A percentile compares a stretch with the other conserved stretches of the same genome.
These are phyloP conservation scores for Lachancea meyersii DNA, from an alignment of 805 yeast species.

Conservation along the genomic window DNA sequence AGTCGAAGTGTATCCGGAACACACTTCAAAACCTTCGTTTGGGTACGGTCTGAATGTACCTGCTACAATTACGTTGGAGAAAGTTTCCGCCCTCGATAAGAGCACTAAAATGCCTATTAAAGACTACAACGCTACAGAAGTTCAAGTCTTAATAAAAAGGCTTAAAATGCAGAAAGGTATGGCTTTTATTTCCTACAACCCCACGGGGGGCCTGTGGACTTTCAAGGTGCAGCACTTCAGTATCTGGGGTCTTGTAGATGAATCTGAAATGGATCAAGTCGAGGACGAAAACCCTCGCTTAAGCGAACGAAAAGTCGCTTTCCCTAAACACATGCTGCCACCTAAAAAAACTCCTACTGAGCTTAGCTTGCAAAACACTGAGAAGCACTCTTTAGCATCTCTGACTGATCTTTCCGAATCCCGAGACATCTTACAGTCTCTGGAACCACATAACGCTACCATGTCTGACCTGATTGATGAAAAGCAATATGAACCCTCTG, in stretches of 20 bases:
- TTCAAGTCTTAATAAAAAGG: slow-evolving; percentile 43
- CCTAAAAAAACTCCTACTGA: neutral
- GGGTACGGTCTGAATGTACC: slow-evolving; percentile 74
- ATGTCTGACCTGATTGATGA: slow-evolving; percentile 44
- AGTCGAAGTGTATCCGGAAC: slow-evolving; percentile 59
- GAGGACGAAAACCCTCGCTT: slow-evolving; percentile 1
- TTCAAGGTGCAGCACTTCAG: slow-evolving; percentile 88
- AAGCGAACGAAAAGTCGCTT: slow-evolving; percentile 4
- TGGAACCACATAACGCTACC: slow-evolving; percentile 17
- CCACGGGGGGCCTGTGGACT: slow-evolving; percentile 66
- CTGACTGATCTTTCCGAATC: neutral
- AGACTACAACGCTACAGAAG: slow-evolving; percentile 36
- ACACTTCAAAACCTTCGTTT: slow-evolving; percentile 46
- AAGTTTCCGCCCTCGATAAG: slow-evolving; percentile 44
- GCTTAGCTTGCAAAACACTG: neutral
- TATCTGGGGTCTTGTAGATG: slow-evolving; percentile 84
- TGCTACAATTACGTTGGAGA: slow-evolving; percentile 63
- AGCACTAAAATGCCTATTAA: slow-evolving; percentile 24
- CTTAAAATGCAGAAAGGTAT: slow-evolving; percentile 57
- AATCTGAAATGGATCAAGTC: slow-evolving; percentile 33
- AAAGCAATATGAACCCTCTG: slow-evolving; percentile 65
- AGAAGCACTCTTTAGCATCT: neutral
- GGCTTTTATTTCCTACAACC: slow-evolving; percentile 76
- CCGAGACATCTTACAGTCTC: neutral
- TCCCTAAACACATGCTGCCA: slow-evolving; percentile 2